A percentile compares a stretch with the other conserved stretches of the same genome.
phyloP scores from a whole-genome alignment of 2,329 filamentous ascomycete genomes.

The Fusarium agapanthi region DNA sequence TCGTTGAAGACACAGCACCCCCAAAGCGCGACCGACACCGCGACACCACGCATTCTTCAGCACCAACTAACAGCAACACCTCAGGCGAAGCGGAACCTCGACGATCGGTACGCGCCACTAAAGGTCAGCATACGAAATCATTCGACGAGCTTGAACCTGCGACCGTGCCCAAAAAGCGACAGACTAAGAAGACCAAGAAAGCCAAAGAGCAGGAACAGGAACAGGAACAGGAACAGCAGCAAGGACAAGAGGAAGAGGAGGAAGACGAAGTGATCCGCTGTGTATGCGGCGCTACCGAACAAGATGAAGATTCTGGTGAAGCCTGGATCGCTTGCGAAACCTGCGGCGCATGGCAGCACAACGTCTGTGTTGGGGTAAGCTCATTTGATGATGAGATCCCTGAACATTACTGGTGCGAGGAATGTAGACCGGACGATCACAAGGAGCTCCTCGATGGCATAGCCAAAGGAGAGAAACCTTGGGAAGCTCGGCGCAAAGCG shows the following conservation, averaged over 20 bases:
- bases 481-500: constrained; percentile 75
- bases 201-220: constrained; percentile 61
- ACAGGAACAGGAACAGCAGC: constrained; percentile 55
- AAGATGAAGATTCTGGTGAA: constrained; percentile 85
- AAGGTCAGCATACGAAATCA: constrained; percentile 92
- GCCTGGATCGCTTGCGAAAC: constrained; percentile 96
- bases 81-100: constrained; percentile 76
- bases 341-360: constrained; percentile 96
- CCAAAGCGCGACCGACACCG: constrained; percentile 10
- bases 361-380: constrained; percentile 89
- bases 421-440: constrained; percentile 86
- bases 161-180: constrained; percentile 63
- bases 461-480: constrained; percentile 82
- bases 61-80: constrained; percentile 33
- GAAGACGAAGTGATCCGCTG: constrained; percentile 84
- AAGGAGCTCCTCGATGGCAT: constrained; percentile 81
- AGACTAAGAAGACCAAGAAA: constrained; percentile 62
- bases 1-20: constrained; percentile 7
- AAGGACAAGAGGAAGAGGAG: constrained; percentile 60
- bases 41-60: constrained; percentile 17
- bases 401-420: constrained; percentile 90
- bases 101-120: constrained; percentile 94
- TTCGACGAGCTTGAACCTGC: constrained; percentile 76
- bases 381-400: constrained; percentile 81
- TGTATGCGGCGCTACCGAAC: constrained; percentile 87